Evolutionary conservation across 192 early-diverging fungal species (phyloP).

Genomic region (Entomortierella lignicola): DNA sequence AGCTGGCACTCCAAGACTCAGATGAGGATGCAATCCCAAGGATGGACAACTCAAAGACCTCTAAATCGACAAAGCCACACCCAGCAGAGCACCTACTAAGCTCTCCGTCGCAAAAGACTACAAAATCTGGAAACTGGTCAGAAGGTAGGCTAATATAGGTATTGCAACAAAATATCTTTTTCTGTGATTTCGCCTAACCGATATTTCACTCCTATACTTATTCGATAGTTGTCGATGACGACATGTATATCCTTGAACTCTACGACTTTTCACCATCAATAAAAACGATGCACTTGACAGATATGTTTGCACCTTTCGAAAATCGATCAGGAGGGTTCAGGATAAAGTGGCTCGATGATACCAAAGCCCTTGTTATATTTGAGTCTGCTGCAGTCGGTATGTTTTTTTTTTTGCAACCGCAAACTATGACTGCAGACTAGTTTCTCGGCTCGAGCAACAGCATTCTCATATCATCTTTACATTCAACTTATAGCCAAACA

Average conservation of each 20-base stretch:
- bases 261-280: slow-evolving; percentile 73
- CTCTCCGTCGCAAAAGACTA: neutral
- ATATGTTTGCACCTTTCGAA: slow-evolving; percentile 73
- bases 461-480: too few relatives aligned
- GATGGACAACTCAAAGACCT: slow-evolving; percentile 8
- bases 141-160: slow-evolving; percentile 12
- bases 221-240: slow-evolving; percentile 20
- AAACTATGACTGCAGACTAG: neutral
- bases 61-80: slow-evolving; percentile 5
- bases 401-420: neutral
- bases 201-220: neutral
- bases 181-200: too few relatives aligned
- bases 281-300: slow-evolving; percentile 75
- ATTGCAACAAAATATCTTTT: neutral
- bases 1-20: slow-evolving; percentile 32
- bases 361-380: slow-evolving; percentile 75
- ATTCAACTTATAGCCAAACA: slow-evolving; percentile 41
- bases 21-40: slow-evolving; percentile 36
- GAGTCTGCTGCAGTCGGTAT: slow-evolving; percentile 72
- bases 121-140: slow-evolving; percentile 40
- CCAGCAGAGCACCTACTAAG: slow-evolving; percentile 27
- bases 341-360: slow-evolving; percentile 83
- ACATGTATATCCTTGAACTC: slow-evolving; percentile 62
- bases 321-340: slow-evolving; percentile 70
- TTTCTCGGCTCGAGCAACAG: too few relatives aligned